Base-by-base conservation (phyloP, 2,329 filamentous ascomycete species). In the Fusarium decemcellulare region DNA sequence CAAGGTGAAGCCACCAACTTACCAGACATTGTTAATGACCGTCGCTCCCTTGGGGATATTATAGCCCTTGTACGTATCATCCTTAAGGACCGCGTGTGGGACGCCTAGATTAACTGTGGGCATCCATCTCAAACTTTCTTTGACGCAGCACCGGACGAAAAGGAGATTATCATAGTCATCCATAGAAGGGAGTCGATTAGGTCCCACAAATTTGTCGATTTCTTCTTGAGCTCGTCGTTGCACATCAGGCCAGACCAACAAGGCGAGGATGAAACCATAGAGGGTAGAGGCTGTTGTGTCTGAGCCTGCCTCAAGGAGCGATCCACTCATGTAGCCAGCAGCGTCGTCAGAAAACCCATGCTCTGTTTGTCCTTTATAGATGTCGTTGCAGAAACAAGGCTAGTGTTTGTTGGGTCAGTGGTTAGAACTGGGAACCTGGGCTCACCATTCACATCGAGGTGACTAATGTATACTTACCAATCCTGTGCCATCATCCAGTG, bases 181-280 rank as follows among this genome's bases (percentile, higher is more conserved):
- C 66, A 83, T 79, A 3, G 69, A 76, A 0, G 85, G 86, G 3
- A 85, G 59, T 3, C 85, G 77, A 12, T 80, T 73, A 0, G 68
- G 36, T 4, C 85, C 84, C 23, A 85, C 76, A 2, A 86, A 78
- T 0, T 73, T 56, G 46, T 86, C 82, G 4, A 87, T 77, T 47
- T 84, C 81, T 0, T 70, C 67, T 39, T 83, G 82, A 0, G 80
- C 83, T 39, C 72, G 75, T 61, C 72, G 80, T 63, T 85, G 83
- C 0, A 85, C 81, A 1, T 78, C 78, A 2, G 78, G 77, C 15
- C 80, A 77, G 1, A 83, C 67, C 0, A 80, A 68, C 83, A 87
- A 85, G 6, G 86, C 86, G 18, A 83, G 76, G 2, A 85, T 74
- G 12, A 81, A 74, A 65, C 76, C 79, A 10, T 72, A 61, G 6